A percentile compares a stretch with the other conserved stretches of the same genome.
Evolutionary conservation across 148 eudicot genomes (phyloP).

Genomic region (Camellia lanceoleosa): DNA sequence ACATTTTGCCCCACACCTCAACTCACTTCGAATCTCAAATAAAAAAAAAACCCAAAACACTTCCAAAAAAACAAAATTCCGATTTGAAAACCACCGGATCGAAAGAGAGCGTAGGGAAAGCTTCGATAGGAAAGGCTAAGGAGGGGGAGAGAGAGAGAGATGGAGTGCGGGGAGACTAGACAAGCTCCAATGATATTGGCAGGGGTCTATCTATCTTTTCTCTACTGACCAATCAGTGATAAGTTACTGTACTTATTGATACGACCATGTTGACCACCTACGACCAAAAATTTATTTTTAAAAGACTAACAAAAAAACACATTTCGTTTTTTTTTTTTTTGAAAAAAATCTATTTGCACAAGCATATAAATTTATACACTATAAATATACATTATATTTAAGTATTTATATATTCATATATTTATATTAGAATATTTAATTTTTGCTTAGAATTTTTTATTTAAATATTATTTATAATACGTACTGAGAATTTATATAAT

Average conservation of each 20-base stretch:
- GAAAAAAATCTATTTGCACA: no score
- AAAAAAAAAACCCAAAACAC: not conserved
- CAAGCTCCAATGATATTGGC: constrained; percentile 54
- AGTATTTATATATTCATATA: no score
- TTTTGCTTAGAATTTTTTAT: no score
- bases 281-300: no score
- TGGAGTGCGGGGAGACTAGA: constrained; percentile 31
- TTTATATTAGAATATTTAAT: no score
- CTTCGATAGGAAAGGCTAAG: constrained; percentile 32
- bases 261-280: no score
- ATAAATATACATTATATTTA: no score
- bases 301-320: no score
- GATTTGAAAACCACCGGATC: constrained; percentile 3
- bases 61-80: constrained; percentile 15
- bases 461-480: no score
- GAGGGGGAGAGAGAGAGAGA: not conserved
- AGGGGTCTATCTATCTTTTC: not conserved
- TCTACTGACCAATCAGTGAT: constrained; percentile 51
- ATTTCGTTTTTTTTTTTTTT: no score
- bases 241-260: constrained; percentile 17
- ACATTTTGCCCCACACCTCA: constrained; percentile 36
- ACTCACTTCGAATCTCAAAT: not conserved
- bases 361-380: no score
- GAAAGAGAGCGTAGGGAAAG: not conserved
- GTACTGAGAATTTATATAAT: no score